Evolutionary conservation across 2,329 filamentous ascomycete species (phyloP).

Genomic region (Alternaria ventricosa): DNA sequence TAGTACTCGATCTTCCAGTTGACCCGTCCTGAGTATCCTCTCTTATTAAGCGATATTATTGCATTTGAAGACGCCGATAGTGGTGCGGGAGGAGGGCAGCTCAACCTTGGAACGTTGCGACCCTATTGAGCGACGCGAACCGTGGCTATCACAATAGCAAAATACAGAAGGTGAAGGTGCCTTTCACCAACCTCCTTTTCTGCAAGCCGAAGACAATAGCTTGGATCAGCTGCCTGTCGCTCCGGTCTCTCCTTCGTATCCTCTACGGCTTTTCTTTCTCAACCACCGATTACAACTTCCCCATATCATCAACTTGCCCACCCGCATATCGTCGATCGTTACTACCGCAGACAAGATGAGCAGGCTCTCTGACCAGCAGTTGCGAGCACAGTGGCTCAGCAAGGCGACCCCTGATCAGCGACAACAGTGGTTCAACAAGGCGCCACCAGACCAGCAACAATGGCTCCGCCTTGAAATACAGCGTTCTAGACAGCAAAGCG

Average conservation of each 20-base stretch:
- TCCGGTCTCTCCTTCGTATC: neutral
- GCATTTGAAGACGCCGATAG: neutral
- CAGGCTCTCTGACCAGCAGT: neutral
- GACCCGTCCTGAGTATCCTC: neutral
- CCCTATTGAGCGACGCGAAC: neutral
- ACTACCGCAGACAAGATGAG: neutral
- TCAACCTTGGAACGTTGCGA: neutral
- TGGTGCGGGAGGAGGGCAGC: neutral
- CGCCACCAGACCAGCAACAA: neutral
- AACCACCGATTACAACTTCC: neutral
- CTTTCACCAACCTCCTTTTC: neutral
- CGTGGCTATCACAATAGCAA: neutral
- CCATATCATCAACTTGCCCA: neutral
- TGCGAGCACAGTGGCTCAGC: neutral
- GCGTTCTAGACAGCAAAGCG: neutral
- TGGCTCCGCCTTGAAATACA: neutral
- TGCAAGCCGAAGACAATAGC: neutral
- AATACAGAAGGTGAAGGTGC: neutral
- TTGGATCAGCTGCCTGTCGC: neutral
- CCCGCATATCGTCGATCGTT: neutral
- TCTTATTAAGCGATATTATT: accelerated
- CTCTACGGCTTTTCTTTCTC: neutral
- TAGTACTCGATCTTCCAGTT: neutral
- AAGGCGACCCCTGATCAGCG: neutral
- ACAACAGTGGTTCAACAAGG: neutral